Base-by-base conservation (phyloP, 2,329 filamentous ascomycete species). In the Arthrocladium fulminans region DNA sequence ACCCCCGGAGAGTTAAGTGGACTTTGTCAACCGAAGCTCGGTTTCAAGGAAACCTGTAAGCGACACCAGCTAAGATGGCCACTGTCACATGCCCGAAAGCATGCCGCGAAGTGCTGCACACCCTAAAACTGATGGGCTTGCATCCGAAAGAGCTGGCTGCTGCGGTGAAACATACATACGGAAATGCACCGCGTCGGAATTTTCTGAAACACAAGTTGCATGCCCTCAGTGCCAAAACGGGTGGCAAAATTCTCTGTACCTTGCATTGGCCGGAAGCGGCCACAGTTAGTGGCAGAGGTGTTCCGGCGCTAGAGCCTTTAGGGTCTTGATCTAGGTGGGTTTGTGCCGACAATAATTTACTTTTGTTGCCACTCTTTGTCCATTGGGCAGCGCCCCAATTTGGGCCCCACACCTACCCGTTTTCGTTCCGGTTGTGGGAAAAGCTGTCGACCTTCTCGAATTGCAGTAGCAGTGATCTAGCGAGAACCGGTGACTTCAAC, bases 171-270 rank as follows among this genome's bases (percentile, higher is more conserved):
- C 17, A 30, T 30, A 20, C 5, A 40, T 15, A 7, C 32, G 25
- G 19, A 45, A 20, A 20, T 35, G 8, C 25, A 10, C 20, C 32
- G 17, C 22, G 43, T 46, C 34, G 39, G 17, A 25, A 47, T 38
- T 38, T 35, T 25, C 48, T 57, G 55, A 57, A 57, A 57, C 55
- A 49, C 49, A 46, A 54, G 48, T 40, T 57, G 55, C 55, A 57
- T 45, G 17, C 47, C 13, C 45, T 48, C 30, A 30, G 25, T 25
- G 29, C 27, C 30, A 44, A 35, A 39, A n/a, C n/a, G 22, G 7
- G 30, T 39, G 42, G 25, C 37, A 24, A 45, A 52, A 38, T 46
- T 46, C 15, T 34, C 41, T 48, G 22, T 53, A 55, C 54, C 53
- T 53, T 57, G 55, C 53, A 54, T 55, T 29, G 29, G 19, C 20